phyloP scores from a whole-genome alignment of 1,139 yeast species.

The Candida frijolesensis region DNA sequence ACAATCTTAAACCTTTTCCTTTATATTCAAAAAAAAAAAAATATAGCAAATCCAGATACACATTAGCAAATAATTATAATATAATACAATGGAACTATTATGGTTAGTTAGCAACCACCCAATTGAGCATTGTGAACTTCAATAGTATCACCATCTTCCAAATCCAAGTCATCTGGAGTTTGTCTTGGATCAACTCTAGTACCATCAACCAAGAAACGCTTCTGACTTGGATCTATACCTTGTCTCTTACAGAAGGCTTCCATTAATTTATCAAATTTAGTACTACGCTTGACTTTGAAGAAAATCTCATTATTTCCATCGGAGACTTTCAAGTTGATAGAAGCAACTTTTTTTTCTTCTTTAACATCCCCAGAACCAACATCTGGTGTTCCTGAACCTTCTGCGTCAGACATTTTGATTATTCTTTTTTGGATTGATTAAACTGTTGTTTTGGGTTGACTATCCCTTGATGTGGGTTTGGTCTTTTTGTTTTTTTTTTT shows the following conservation, averaged over 20 bases:
- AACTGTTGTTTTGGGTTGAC: background rate
- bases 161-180: constrained; percentile 89
- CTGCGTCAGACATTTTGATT: constrained; percentile 33
- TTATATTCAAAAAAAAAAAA: background rate
- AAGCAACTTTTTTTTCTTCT: constrained; percentile 67
- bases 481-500: background rate
- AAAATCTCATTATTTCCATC: constrained; percentile 93
- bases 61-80: background rate
- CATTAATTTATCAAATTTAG: constrained; percentile 93
- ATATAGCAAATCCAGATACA: background rate
- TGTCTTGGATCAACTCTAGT: constrained; percentile 84
- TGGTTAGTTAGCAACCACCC: constrained; percentile 45
- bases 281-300: constrained; percentile 91
- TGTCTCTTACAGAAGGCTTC: constrained; percentile 98
- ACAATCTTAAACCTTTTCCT: no score
- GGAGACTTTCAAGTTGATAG: constrained; percentile 89
- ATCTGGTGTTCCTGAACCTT: constrained; percentile 14
- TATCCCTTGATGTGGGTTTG: background rate
- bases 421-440: background rate
- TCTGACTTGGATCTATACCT: constrained; percentile 79
- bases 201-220: constrained; percentile 93
- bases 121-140: constrained; percentile 98
- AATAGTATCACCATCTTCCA: constrained; percentile 93
- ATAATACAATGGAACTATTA: background rate
- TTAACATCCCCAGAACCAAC: constrained; percentile 31